phyloP scores from a whole-genome alignment of 148 eudicot species.

The Limonium bicolor region DNA sequence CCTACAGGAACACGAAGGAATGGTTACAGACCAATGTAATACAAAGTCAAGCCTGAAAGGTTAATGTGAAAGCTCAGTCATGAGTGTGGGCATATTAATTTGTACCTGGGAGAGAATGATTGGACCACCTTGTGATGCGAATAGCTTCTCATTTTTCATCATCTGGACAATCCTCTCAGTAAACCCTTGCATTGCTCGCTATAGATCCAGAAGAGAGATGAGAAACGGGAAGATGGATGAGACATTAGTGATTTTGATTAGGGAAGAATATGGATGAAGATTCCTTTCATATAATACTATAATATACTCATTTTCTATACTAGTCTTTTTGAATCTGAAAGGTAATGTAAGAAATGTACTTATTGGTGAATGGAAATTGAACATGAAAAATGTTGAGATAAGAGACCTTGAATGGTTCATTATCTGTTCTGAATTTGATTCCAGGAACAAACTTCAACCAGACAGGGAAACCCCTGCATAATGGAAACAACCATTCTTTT shows the following conservation, averaged over 20 bases:
- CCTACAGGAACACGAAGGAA: conserved; percentile 14
- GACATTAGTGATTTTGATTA: too few species aligned
- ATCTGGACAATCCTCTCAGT: conserved; percentile 54
- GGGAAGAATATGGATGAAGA: too few species aligned
- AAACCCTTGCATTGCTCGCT: conserved; percentile 85
- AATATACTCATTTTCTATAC: too few species aligned
- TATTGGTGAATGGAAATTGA: too few species aligned
- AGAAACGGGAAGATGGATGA: too few species aligned
- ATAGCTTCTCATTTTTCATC: conserved; percentile 66
- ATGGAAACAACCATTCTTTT: conserved; percentile 1
- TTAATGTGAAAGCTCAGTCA: background rate
- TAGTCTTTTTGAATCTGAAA: too few species aligned
- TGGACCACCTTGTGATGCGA: conserved; percentile 88
- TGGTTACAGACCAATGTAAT: background rate
- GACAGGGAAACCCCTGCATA: conserved; percentile 82
- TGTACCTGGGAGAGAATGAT: conserved; percentile 74
- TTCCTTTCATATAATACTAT: too few species aligned
- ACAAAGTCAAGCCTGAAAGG: background rate
- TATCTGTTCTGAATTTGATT: conserved; percentile 81
- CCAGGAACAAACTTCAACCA: conserved; percentile 95
- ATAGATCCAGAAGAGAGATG: conserved; percentile 7
- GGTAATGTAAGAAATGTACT: too few species aligned
- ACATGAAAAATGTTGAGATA: too few species aligned
- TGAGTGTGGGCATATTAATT: background rate
- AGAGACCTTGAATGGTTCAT: conserved; percentile 73